Evolutionary conservation across 2,329 filamentous ascomycete genomes (phyloP), one percentile per base, ranked within the genome.

Genomic region (Biscogniauxia marginata): DNA sequence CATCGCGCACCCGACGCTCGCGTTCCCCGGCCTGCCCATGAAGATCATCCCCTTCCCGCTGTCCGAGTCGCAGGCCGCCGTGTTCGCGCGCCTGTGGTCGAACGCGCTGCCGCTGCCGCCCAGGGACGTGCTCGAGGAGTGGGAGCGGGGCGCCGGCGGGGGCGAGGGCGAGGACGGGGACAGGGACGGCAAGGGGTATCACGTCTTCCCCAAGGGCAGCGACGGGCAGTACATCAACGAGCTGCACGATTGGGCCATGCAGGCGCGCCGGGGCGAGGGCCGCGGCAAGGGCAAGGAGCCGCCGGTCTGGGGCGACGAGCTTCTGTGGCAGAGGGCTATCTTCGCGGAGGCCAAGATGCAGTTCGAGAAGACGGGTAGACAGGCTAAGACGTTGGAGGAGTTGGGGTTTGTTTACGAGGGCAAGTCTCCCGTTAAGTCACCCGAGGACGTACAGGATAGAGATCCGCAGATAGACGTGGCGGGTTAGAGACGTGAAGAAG

Each of bases 31-130:
- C 0, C 77, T 97, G 43, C 87, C 89, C 16, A 88, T 92, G 68
- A 89, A 88, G 63, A 84, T 95, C n/a, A 88, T 96, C n/a, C 93
- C 93, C 0, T 96, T 96, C 70, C 88, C 90, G 0, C 66, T 95
- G 1, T 82, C 87, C 0, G 91, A 97, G 74, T 85, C 84, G 5
- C 93, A 97, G 72, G 85, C 86, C 1, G 88, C 92, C 0, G 83
- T 90, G 0, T 79, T 96, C 47, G 85, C 92, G 2, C 84, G 90
- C 1, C 82, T 93, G 0, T 96, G 90, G 83, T 84, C 90, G 0
- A 88, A 89, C 30, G 76, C 84, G 0, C 75, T 96, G 0, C 60
- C 73, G 0, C 75, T 96, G 7, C 92, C 92, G 0, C 67, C 82
- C 0, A 70, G 70, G 1, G 68, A 75, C 0, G 84, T 85, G 51